Percentiles rank a stretch among this genome's conserved stretches.
These are phyloP conservation scores for Diplodia sapinea DNA, from an alignment of 2,329 filamentous ascomycete genomes.

Conservation along the genomic window DNA sequence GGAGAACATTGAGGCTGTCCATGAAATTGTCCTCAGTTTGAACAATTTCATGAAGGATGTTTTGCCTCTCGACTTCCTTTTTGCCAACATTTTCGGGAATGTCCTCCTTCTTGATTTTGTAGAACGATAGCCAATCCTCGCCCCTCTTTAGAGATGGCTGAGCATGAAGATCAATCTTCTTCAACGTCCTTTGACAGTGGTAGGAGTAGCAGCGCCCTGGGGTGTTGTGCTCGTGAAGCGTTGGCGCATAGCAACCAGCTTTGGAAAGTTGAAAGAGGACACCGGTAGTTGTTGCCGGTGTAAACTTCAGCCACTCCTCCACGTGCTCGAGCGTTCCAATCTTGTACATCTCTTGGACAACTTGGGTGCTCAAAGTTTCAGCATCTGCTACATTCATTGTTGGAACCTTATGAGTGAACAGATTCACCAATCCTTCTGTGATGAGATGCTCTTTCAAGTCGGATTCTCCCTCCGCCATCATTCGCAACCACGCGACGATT, in stretches of 20 bases:
- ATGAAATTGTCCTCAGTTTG: conserved; percentile 92
- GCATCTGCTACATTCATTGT: conserved; percentile 99
- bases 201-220: conserved; percentile 87
- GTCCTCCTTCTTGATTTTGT: conserved; percentile 78
- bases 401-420: conserved; percentile 94
- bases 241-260: conserved; percentile 86
- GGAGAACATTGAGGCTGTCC: conserved; percentile 83
- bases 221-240: conserved; percentile 72
- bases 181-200: conserved; percentile 91
- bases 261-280: conserved; percentile 94
- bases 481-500: conserved; percentile 84
- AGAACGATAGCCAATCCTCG: conserved; percentile 89
- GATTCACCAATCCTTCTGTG: conserved; percentile 81
- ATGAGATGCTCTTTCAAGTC: conserved; percentile 85
- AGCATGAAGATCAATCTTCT: conserved; percentile 87
- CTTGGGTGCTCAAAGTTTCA: conserved; percentile 78
- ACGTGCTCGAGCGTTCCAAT: conserved; percentile 80
- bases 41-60: conserved; percentile 93
- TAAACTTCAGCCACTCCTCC: conserved; percentile 98
- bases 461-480: conserved; percentile 87
- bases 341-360: conserved; percentile 80
- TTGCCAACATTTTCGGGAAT: conserved; percentile 69
- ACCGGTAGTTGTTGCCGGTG: conserved; percentile 78
- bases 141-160: conserved; percentile 65
- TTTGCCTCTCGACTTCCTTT: conserved; percentile 92